Evolutionary conservation across 768 basidiomycete genomes (phyloP).

Genomic region (Calocybe gangraenosa): DNA sequence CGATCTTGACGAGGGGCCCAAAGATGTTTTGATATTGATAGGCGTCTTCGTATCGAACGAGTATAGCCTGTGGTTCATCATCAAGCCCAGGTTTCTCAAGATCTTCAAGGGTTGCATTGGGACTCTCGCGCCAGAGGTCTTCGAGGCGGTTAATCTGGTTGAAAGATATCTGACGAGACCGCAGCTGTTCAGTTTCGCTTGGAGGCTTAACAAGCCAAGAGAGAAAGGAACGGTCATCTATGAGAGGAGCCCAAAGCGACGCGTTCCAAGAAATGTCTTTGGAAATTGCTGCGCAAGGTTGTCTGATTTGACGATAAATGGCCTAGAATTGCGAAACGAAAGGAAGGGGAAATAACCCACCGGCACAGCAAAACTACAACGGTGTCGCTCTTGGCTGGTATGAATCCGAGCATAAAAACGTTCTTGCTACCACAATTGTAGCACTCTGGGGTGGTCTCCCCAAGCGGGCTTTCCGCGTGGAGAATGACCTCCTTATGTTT

Average conservation of each 20-base stretch:
- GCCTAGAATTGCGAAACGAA: slow-evolving; percentile 3
- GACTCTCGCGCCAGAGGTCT: slow-evolving; percentile 96
- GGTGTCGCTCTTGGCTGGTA: slow-evolving; percentile 98
- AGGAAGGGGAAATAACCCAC: slow-evolving; percentile 40
- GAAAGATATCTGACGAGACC: slow-evolving; percentile 96
- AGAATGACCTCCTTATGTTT: slow-evolving; percentile 99
- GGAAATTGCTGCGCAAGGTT: slow-evolving; percentile 96
- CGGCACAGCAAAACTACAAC: slow-evolving; percentile 96
- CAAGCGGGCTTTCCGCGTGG: slow-evolving; percentile 91
- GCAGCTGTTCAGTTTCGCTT: slow-evolving; percentile 91
- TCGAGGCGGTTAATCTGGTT: slow-evolving; percentile 96
- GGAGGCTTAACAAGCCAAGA: slow-evolving; percentile 99
- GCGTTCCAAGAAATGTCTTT: slow-evolving; percentile 99
- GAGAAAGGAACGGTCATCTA: slow-evolving; percentile 98
- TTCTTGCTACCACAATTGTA: slow-evolving; percentile 99
- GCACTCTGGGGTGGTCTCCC: slow-evolving; percentile 97
- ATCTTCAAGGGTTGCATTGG: slow-evolving; percentile 91
- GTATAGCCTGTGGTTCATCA: slow-evolving; percentile 92
- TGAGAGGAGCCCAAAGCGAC: slow-evolving; percentile 95
- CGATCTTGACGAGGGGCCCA: slow-evolving; percentile 98
- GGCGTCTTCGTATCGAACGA: slow-evolving; percentile 93
- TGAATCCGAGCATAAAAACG: slow-evolving; percentile 99
- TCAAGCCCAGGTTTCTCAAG: slow-evolving; percentile 97
- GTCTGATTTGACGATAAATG: slow-evolving; percentile 42
- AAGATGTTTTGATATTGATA: slow-evolving; percentile 99